These are phyloP conservation scores for Rubia occidens DNA, from an alignment of 305 asterid species.

Conservation along the genomic window DNA sequence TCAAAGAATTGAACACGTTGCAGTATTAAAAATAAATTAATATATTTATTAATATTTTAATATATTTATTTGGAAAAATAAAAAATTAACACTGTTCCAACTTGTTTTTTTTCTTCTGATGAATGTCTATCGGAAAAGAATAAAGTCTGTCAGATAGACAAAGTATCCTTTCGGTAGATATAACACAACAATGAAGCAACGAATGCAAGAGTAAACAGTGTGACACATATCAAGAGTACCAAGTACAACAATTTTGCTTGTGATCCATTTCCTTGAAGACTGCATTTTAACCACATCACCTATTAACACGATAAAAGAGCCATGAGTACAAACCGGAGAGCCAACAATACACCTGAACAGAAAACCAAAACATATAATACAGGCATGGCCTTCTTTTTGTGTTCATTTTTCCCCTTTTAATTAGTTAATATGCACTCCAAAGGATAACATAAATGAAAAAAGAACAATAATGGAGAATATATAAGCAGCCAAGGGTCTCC, in stretches of 20 bases:
- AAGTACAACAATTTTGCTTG: conserved; percentile 36
- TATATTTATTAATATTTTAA: no score
- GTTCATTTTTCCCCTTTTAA: neutral
- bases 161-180: conserved; percentile 35
- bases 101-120: conserved; percentile 55
- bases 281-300: conserved; percentile 39
- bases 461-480: no score
- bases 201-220: conserved; percentile 43
- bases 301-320: conserved; percentile 21
- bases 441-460: no score
- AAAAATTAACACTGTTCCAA: conserved; percentile 40
- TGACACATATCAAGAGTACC: conserved; percentile 46
- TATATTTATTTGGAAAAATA: no score
- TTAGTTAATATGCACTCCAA: neutral
- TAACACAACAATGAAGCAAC: conserved; percentile 42
- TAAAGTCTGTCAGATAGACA: conserved; percentile 34
- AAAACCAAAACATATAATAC: neutral
- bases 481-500: no score
- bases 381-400: no score
- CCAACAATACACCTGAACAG: conserved; percentile 3
- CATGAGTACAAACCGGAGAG: conserved; percentile 14
- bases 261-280: conserved; percentile 39
- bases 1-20: no score
- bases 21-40: no score
- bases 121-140: conserved; percentile 50